phyloP scores from a whole-genome alignment of 2,329 filamentous ascomycete genomes.

The Pestalotiopsis sp. region DNA sequence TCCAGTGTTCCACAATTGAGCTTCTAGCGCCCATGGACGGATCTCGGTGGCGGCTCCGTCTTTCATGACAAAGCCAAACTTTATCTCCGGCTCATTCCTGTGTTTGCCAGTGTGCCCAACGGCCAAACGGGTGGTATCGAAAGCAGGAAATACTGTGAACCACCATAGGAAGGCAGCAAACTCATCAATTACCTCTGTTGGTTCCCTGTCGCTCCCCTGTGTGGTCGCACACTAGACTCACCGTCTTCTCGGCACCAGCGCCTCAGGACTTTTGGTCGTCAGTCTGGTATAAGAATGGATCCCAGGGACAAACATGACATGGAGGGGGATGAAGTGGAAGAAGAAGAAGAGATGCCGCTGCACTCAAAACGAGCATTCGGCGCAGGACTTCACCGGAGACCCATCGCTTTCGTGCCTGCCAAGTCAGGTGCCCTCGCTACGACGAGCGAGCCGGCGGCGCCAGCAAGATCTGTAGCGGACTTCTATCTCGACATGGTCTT shows the following conservation, averaged over 20 bases:
- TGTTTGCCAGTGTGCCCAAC: not conserved
- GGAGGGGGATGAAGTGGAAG: constrained; percentile 26
- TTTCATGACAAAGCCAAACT: not conserved
- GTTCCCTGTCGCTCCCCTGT: not conserved
- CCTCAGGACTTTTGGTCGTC: not conserved
- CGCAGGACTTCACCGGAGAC: constrained; percentile 55
- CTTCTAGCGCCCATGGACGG: not conserved
- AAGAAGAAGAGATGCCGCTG: constrained; percentile 52
- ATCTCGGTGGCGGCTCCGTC: constrained; percentile 2
- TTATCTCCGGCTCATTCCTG: not conserved
- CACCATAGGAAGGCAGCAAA: not conserved
- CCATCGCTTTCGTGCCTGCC: constrained; percentile 61
- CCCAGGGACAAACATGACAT: constrained; percentile 17
- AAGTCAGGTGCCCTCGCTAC: constrained; percentile 39
- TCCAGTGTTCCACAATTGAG: constrained; percentile 1
- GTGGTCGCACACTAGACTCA: not conserved
- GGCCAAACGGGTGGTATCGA: no score
- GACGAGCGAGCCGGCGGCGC: constrained; percentile 25
- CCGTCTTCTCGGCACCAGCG: not conserved
- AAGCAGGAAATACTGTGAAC: not conserved
- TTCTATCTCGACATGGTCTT: constrained; percentile 71
- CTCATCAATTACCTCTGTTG: not conserved
- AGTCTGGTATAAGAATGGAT: constrained; percentile 18
- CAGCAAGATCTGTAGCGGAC: constrained; percentile 49
- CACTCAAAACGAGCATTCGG: constrained; percentile 59